Conservation (phyloP, 108 stramenopile species). For the Nitzschia sp. region DNA sequence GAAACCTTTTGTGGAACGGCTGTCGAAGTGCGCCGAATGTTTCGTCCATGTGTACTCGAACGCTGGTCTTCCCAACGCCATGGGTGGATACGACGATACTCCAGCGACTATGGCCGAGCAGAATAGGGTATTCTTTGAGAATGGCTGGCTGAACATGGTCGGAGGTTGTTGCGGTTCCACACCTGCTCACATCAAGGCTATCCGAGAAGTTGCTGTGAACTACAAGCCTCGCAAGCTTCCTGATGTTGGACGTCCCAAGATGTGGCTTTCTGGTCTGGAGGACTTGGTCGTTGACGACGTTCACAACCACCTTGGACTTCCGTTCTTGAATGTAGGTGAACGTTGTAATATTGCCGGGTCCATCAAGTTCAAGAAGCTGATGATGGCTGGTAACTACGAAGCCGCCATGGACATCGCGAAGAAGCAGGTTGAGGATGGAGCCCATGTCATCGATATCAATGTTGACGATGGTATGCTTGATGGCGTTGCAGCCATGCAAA, state of each 20-base stretch:
- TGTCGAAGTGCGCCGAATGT: conserved; percentile 91
- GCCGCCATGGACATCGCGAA: conserved; percentile 98
- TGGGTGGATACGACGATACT: conserved; percentile 99
- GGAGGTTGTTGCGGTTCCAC: conserved; percentile 99
- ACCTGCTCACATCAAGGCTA: conserved; percentile 93
- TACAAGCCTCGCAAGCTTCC: conserved; percentile 83
- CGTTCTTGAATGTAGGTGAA: conserved; percentile 97
- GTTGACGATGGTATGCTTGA: conserved; percentile 99
- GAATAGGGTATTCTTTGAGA: conserved; percentile 93
- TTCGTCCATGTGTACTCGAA: conserved; percentile 98
- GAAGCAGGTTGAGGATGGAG: conserved; percentile 98
- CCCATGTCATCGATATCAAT: conserved; percentile 98
- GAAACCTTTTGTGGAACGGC: conserved; percentile 93
- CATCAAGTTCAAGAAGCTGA: conserved; percentile 94
- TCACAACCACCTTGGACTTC: conserved; percentile 91
- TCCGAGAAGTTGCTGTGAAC: conserved; percentile 59
- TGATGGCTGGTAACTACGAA: conserved; percentile 94
- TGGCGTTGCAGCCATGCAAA: conserved; percentile 97
- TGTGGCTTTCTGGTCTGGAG: conserved; percentile 97
- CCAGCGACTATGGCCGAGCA: conserved; percentile 92
- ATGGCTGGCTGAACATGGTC: conserved; percentile 96
- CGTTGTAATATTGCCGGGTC: conserved; percentile 97
- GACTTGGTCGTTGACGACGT: conserved; percentile 90
- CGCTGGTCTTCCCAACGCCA: conserved; percentile 98
- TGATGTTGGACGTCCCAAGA: conserved; percentile 84